phyloP scores from a whole-genome alignment of 2,329 filamentous ascomycete genomes.

The Hypoxylon sp. region DNA sequence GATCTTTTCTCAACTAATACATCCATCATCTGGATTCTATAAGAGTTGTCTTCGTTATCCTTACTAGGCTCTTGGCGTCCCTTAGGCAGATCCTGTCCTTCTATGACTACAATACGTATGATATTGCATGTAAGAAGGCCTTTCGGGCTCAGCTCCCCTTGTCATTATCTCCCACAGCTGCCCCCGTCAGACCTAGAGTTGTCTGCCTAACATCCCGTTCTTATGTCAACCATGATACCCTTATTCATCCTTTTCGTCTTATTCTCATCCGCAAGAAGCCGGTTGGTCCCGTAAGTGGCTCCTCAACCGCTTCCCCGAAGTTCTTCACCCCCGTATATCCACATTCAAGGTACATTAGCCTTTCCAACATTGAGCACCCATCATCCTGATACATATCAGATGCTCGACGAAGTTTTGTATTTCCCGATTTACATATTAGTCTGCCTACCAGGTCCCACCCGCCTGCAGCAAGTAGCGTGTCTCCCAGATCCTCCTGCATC shows the following conservation, averaged over 20 bases:
- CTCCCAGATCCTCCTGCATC: conserved; percentile 44
- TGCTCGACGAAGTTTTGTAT: conserved; percentile 26
- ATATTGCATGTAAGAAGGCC: conserved; percentile 31
- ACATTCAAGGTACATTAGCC: conserved; percentile 14
- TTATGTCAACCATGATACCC: conserved; percentile 42
- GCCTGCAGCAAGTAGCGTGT: conserved; percentile 35
- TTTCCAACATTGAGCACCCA: conserved; percentile 19
- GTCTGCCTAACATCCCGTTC: conserved; percentile 28
- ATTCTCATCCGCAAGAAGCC: conserved; percentile 38
- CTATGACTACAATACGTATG: conserved; percentile 30
- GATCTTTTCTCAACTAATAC: conserved; percentile 10
- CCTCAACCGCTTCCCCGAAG: conserved; percentile 35
- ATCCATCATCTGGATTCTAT: conserved; percentile 24
- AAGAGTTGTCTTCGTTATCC: conserved; percentile 28
- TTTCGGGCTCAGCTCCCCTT: conserved; percentile 15
- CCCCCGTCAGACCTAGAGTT: conserved; percentile 33
- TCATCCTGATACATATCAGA: conserved; percentile 25
- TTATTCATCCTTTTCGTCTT: conserved; percentile 42
- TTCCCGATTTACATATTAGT: conserved; percentile 28
- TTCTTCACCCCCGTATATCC: conserved; percentile 25
- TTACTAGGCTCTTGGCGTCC: conserved; percentile 36
- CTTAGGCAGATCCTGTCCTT: conserved; percentile 16
- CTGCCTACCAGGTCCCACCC: conserved; percentile 21
- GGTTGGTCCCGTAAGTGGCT: conserved; percentile 29
- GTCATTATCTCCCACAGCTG: conserved; percentile 22